phyloP scores from a whole-genome alignment of 148 eudicot genomes.

The Camellia japonica region DNA sequence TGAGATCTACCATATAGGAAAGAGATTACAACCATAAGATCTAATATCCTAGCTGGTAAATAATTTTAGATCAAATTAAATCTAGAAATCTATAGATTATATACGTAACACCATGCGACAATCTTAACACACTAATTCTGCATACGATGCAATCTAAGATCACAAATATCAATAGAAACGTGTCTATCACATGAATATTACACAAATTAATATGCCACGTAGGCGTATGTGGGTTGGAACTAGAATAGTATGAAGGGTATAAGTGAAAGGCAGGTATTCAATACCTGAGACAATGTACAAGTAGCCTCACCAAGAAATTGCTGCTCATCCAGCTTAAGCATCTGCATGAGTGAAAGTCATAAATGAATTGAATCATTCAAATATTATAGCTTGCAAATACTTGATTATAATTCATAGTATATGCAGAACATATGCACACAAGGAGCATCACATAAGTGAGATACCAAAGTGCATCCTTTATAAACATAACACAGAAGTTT shows the following conservation, averaged over 20 bases:
- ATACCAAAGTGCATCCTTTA: not conserved
- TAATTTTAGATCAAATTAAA: not conserved
- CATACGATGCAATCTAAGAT: not conserved
- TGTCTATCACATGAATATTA: not conserved
- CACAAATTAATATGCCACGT: too few species aligned
- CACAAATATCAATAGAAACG: not conserved
- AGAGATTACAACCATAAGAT: not conserved
- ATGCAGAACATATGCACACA: not conserved
- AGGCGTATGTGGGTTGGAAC: not conserved
- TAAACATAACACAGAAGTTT: not conserved
- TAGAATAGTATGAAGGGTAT: conserved; percentile 1
- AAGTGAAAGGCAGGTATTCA: not conserved
- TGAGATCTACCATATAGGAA: not conserved
- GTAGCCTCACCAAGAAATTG: conserved; percentile 95
- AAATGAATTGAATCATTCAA: not conserved
- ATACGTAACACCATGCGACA: not conserved
- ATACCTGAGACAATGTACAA: conserved; percentile 87
- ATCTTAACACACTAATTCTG: not conserved
- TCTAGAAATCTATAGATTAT: not conserved
- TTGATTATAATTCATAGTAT: not conserved
- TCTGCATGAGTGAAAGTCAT: conserved; percentile 37
- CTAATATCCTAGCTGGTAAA: not conserved
- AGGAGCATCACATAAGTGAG: not conserved
- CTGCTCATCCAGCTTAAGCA: conserved; percentile 89
- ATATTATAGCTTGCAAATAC: not conserved